phyloP scores from a whole-genome alignment of 306 rosid species.

The Carpinus fangiana region DNA sequence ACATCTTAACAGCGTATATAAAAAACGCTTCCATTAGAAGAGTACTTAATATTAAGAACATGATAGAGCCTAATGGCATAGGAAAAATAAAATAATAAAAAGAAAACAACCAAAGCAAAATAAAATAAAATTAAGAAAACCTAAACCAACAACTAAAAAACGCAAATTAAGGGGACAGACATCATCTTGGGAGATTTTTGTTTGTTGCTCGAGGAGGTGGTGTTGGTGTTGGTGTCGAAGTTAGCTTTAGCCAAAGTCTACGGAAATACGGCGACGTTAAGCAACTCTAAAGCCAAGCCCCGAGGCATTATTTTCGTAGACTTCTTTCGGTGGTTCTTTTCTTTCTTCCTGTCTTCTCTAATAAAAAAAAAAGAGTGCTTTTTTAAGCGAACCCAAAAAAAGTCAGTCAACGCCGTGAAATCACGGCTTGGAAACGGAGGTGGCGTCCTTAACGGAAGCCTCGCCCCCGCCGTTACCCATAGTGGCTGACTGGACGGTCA shows the following conservation, averaged over 20 bases:
- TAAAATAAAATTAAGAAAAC: background rate
- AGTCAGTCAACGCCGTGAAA: constrained; percentile 31
- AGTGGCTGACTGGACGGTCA: constrained; percentile 71
- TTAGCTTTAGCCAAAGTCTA: constrained; percentile 46
- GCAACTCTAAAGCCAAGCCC: background rate
- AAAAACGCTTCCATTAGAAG: constrained; percentile 11
- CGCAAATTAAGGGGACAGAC: background rate
- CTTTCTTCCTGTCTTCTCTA: no score
- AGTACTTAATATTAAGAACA: background rate
- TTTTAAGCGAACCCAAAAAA: background rate
- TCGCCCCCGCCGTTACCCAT: constrained; percentile 47
- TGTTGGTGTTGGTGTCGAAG: constrained; percentile 11
- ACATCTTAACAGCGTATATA: constrained; percentile 6
- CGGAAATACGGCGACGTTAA: constrained; percentile 71
- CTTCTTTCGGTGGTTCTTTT: background rate
- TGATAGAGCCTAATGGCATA: constrained; percentile 15
- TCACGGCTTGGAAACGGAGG: constrained; percentile 81
- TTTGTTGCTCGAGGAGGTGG: no score
- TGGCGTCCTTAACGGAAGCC: constrained; percentile 56
- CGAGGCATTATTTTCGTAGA: constrained; percentile 53
- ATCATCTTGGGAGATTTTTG: background rate
- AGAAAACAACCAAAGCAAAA: background rate
- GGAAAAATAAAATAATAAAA: background rate
- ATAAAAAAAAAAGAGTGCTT: background rate
- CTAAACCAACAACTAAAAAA: background rate